A percentile compares a stretch with the other conserved stretches of the same genome.
phyloP scores from a whole-genome alignment of 306 rosid genomes.

The Fragaria ananassa region DNA sequence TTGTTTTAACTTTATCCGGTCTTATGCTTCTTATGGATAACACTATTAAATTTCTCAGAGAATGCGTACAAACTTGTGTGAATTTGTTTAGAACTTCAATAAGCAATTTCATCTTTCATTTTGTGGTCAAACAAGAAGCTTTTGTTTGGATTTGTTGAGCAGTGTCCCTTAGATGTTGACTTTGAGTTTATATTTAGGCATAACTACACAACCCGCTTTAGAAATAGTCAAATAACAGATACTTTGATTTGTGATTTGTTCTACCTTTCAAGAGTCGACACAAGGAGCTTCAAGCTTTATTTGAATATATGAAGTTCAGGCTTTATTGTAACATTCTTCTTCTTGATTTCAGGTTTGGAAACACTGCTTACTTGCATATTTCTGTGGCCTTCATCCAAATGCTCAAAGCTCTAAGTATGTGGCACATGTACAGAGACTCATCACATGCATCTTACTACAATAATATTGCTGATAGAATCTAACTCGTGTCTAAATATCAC shows the following conservation, averaged over 20 bases:
- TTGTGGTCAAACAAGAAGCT: neutral
- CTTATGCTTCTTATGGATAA: neutral
- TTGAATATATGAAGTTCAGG: neutral
- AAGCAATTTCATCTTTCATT: neutral
- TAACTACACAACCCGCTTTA: neutral
- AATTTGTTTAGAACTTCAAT: neutral
- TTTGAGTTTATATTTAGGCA: neutral
- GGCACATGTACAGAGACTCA: neutral
- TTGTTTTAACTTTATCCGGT: neutral
- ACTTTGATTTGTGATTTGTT: neutral
- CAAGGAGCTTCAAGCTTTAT: neutral
- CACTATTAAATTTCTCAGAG: neutral
- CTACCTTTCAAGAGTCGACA: neutral
- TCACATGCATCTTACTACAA: neutral
- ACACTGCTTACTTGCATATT: slow-evolving; percentile 91
- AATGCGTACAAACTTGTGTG: neutral
- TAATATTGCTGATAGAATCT: neutral
- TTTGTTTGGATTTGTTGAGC: neutral
- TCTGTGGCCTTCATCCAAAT: slow-evolving; percentile 99
- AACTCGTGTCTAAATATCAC: slow-evolving; percentile 24
- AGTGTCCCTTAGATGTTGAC: neutral
- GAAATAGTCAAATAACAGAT: neutral
- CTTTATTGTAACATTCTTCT: neutral
- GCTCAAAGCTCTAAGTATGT: slow-evolving; percentile 96
- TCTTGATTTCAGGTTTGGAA: slow-evolving; percentile 75